Evolutionary conservation across 306 rosid species (phyloP), one percentile per base, ranked within the genome.

Genomic region (peach (Prunus persica)): DNA sequence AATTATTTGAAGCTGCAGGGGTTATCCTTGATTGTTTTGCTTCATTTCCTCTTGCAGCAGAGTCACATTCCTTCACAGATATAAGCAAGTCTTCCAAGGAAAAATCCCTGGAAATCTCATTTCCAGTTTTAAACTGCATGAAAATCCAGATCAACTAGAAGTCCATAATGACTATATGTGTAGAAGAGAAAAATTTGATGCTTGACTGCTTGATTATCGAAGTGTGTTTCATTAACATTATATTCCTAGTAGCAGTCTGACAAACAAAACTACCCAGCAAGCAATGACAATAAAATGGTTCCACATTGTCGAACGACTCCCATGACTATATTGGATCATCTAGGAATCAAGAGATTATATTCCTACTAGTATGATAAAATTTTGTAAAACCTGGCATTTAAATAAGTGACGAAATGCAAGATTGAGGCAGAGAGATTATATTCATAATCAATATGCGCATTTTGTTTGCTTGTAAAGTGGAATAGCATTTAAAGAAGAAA

Each of bases 41-140:
- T 80, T 73, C 83, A 82, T 75, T 85, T 78, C 83, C 86, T 61
- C 73, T 75, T 47, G 65, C 81, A 75, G 84, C 57, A 77, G 73
- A 65, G 67, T 41, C 74, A 65, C 12, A 24, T 69, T 81, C 86
- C 75, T 88, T 86, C 27, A 77, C 65, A 61, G 81, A 76, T 19
- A 77, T 70, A 64, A 89, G 80, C 60, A 93, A 67, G 78, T 86
- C 90, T 69, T 88, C 96, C 84, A 85, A 77, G 65, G 91, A 88
- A 83, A 80, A 82, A 55, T 77, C 75, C 76, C 47, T 41, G 64
- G 82, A 43, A 79, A 80, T 79, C 74, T 80, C 83, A 67, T 77
- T 85, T 77, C 88, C 87, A 70, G 80, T 68, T 71, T 54, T 74
- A 73, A 72, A 77, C 98, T 93, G 96, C 89, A 85, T 75, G 77